Base-by-base conservation (phyloP, 1,139 yeast genomes). In the Candida anutae region DNA sequence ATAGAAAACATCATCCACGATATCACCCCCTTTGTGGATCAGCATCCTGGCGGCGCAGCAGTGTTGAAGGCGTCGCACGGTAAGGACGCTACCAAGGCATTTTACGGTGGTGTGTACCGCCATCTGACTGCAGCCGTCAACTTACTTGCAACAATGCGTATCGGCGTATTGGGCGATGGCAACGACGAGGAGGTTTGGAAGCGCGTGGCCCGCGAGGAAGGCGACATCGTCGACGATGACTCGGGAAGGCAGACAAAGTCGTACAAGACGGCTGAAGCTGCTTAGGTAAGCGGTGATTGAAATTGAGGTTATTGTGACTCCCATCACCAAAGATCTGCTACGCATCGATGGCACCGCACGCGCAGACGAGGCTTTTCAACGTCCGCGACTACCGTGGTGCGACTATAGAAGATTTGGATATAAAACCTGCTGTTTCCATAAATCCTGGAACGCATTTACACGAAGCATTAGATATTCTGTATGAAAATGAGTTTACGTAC, bases 161-260 rank as follows among this genome's bases (percentile, higher is more conserved):
- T 79, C 13, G 87, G 83, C 0, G 75, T 74, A 13, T 52, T 77
- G 24, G 83, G 87, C 39, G 82, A 84, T n/a, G 84, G 87, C 4
- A 71, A 82, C 41, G 88, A 83, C 40, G 83, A 77, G 36, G 83
- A 83, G 41, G 84, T 83, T 13, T 87, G 95, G 96, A 69, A 69
- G 36, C 42, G 69, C 26, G 68, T 62, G 5, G 69, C 53, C 3
- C 44, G 47, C 15, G 71, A 65, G 38, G 69, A 63, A 37, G 62
- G 65, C 5, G 59, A 56, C 15, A 50, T 52, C 5, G 60, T 55
- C 5, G 49, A 38, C 13, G 36, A 43, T 8, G 50, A 46, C 6
- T 21, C 24, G 8, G 18, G 19, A n/a, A 20, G 13, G 19, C 20
- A 24, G 13, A 6, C 8, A 5, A 42, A 45, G 28, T 50, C 47